These are phyloP conservation scores for Crithidia thermophila DNA, from an alignment of 208 protist species.

Conservation along the genomic window DNA sequence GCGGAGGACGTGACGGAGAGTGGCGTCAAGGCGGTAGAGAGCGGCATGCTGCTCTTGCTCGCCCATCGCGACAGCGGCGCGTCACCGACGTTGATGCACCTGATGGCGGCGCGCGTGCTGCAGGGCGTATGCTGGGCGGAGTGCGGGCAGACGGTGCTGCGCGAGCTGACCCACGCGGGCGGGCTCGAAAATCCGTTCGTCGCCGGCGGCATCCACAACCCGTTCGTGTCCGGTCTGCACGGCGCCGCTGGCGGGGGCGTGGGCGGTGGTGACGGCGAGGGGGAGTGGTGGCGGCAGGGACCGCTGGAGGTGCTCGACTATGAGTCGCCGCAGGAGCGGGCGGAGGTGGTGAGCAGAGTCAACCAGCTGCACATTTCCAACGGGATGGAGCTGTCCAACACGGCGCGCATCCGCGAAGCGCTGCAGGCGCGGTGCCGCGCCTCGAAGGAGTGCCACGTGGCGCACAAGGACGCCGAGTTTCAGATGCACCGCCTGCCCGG, in stretches of 20 bases:
- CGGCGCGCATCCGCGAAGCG: slow-evolving; percentile 21
- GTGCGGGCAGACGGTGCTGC: slow-evolving; percentile 33
- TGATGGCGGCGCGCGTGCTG: slow-evolving; percentile 28
- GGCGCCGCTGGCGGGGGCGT: background rate
- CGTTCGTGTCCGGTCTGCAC: slow-evolving; percentile 12
- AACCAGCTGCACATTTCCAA: slow-evolving; percentile 8
- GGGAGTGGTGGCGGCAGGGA: slow-evolving; percentile 25
- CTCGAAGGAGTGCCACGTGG: slow-evolving; percentile 1
- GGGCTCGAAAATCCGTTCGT: slow-evolving; percentile 24
- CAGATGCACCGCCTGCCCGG: slow-evolving; percentile 25
- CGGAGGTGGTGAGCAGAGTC: slow-evolving; percentile 25
- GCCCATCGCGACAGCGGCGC: background rate
- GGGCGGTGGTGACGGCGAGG: background rate
- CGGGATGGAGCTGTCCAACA: slow-evolving; percentile 20
- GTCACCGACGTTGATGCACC: slow-evolving; percentile 12
- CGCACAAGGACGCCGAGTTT: slow-evolving; percentile 14
- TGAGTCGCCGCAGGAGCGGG: slow-evolving; percentile 33
- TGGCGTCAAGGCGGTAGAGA: background rate
- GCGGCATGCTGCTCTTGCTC: slow-evolving; percentile 5
- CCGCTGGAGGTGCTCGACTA: slow-evolving; percentile 38
- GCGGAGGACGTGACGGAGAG: background rate
- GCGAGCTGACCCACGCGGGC: slow-evolving; percentile 23
- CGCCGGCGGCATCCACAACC: slow-evolving; percentile 29
- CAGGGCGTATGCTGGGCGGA: slow-evolving; percentile 35
- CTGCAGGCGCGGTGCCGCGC: slow-evolving; percentile 1